Base-by-base conservation (phyloP, 1,284 basidiomycete species). In the Naganishia sp. region DNA sequence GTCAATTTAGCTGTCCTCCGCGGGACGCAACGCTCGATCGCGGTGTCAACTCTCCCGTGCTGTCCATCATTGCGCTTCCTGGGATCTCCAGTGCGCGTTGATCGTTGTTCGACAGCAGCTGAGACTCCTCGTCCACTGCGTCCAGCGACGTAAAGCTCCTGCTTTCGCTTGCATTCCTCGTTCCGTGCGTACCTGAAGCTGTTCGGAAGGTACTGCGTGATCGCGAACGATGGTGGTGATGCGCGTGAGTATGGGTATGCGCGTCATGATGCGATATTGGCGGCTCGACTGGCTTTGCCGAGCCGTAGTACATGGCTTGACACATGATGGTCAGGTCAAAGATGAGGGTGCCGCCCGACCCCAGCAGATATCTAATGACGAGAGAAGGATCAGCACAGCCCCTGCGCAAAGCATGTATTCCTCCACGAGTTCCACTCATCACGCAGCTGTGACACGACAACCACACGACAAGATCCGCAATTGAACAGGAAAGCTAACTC, bases 301-400 rank as follows among this genome's bases (percentile, higher is more conserved):
- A 80, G 64, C 79, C 82, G 69, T 87, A 88, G 5, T 87, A 72
- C 68, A 83, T 77, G 11, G 83, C 83, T 75, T 90, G 89, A 11
- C 82, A 73, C 71, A 90, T 84, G 74, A 96, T 95, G 3, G 89
- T 89, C 55, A 95, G 81, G 75, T 96, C 93, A 76, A 95, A 96
- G 70, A 92, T 78, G 33, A 95, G 85, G 0, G 93, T 95, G 2
- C 93, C 93, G 44, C 85, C 91, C 65, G 90, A 92, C 13, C 92
- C 92, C 2, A 94, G 80, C 0, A 95, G 82, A 75, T 92, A 94
- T 65, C 90, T 91, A 67, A 6, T 53, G 21, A 36, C 61, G 31
- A 39, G 67, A 36, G 70, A 33, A 64, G 68, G 3, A 73, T 48
- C 23, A 52, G 16, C 72, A 66, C 33, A 61, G 13, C 13, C 13